These are phyloP conservation scores for Mortierella sp. DNA, from an alignment of 371 early-diverging fungal genomes.

Conservation along the genomic window DNA sequence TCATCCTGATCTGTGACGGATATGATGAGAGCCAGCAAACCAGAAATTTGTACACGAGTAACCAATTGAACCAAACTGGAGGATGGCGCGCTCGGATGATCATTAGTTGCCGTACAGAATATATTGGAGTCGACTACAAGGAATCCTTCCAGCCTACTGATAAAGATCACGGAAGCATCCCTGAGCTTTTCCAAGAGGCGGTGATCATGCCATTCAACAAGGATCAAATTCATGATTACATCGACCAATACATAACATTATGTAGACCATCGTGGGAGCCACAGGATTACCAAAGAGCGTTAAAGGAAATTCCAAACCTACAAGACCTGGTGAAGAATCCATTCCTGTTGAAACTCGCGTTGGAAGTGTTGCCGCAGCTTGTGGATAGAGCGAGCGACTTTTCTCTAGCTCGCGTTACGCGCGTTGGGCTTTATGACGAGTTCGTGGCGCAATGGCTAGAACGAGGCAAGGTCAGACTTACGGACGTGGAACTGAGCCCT, in stretches of 20 bases:
- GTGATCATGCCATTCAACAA: constrained; percentile 8
- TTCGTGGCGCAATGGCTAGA: constrained; percentile 10
- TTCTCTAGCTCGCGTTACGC: neutral
- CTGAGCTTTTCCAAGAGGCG: neutral
- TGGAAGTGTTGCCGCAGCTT: constrained; percentile 8
- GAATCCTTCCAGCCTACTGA: constrained; percentile 4
- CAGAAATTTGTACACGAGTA: neutral
- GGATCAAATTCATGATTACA: too few species aligned
- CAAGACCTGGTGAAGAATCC: constrained; percentile 21
- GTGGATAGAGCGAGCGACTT: neutral
- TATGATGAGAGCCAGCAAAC: too few species aligned
- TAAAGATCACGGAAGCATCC: too few species aligned
- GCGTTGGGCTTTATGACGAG: constrained; percentile 15
- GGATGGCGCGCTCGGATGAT: neutral
- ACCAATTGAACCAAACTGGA: constrained; percentile 11
- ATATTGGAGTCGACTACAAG: constrained; percentile 1
- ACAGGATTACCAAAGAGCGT: neutral
- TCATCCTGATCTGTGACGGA: constrained; percentile 12
- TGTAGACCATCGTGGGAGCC: neutral
- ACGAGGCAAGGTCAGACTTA: neutral
- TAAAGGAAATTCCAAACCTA: constrained; percentile 7
- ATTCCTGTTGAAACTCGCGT: constrained; percentile 4
- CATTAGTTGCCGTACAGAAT: constrained; percentile 2
- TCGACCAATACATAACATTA: neutral
- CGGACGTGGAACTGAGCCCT: neutral